Evolutionary conservation across 306 rosid species (phyloP).

Genomic region (Begonia peltatifolia): DNA sequence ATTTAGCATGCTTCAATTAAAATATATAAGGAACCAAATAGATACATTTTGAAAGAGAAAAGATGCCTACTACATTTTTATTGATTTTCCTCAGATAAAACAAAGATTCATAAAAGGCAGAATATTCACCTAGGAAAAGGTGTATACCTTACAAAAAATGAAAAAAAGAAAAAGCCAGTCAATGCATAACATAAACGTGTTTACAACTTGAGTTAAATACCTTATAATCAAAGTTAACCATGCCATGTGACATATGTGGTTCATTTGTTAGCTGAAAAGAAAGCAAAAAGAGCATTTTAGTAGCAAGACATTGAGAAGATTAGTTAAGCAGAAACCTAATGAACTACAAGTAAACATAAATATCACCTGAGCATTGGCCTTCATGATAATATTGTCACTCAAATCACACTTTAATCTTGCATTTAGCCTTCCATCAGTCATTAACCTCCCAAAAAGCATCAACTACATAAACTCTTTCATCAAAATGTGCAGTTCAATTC

Average conservation of each 20-base stretch:
- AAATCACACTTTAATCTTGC: slow-evolving; percentile 81
- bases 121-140: too few relatives aligned
- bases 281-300: not conserved
- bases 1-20: too few relatives aligned
- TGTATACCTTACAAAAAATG: too few relatives aligned
- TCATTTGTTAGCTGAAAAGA: slow-evolving; percentile 67
- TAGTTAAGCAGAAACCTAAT: not conserved
- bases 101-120: too few relatives aligned
- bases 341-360: not conserved
- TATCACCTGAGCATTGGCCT: slow-evolving; percentile 90
- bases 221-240: slow-evolving; percentile 87
- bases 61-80: too few relatives aligned
- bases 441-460: slow-evolving; percentile 85
- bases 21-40: too few relatives aligned
- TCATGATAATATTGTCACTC: slow-evolving; percentile 56
- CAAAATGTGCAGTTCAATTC: too few relatives aligned
- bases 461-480: slow-evolving; percentile 22
- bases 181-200: too few relatives aligned
- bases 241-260: slow-evolving; percentile 98
- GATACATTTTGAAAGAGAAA: too few relatives aligned
- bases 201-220: slow-evolving; percentile 16
- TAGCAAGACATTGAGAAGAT: not conserved
- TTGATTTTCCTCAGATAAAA: too few relatives aligned
- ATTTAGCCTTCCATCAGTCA: slow-evolving; percentile 84
- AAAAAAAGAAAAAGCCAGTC: too few relatives aligned